Evolutionary conservation across 805 yeast genomes (phyloP).

Genomic region (Starmerella kuoi): DNA sequence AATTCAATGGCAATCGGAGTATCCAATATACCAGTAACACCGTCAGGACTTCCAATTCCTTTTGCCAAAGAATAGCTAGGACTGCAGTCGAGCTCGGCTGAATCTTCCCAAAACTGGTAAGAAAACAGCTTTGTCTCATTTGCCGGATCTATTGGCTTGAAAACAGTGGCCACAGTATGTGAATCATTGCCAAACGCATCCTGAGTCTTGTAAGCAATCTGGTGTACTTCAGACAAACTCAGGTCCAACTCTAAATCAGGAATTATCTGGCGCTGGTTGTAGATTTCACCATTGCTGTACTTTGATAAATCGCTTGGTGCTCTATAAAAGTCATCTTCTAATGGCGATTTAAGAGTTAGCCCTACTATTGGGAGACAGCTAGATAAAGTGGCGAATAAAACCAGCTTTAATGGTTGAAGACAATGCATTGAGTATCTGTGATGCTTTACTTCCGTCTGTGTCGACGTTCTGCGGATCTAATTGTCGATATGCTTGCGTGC

Average conservation of each 20-base stretch:
- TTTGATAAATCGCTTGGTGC: conserved; percentile 5
- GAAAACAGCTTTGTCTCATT: conserved; percentile 18
- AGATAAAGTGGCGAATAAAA: neutral
- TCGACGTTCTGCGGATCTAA: too few species aligned
- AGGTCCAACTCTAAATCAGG: neutral
- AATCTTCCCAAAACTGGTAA: conserved; percentile 23
- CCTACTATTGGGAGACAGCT: conserved; percentile 1
- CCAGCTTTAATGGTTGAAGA: too few species aligned
- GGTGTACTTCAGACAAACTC: conserved; percentile 7
- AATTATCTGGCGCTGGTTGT: conserved; percentile 6
- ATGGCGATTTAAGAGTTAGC: conserved; percentile 3
- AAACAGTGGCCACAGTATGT: conserved; percentile 20
- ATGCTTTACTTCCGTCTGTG: too few species aligned
- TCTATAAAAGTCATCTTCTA: conserved; percentile 15
- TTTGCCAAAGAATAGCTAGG: conserved; percentile 22
- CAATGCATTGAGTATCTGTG: too few species aligned
- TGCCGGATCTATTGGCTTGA: conserved; percentile 12
- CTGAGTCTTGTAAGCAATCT: conserved; percentile 15
- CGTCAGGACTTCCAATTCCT: conserved; percentile 12
- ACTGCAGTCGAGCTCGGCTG: conserved; percentile 21
- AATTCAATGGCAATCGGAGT: conserved; percentile 8
- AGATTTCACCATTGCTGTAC: conserved; percentile 10
- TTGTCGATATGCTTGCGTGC: too few species aligned
- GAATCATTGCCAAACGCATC: conserved; percentile 8
- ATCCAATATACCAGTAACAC: conserved; percentile 4